A percentile compares a stretch with the other conserved stretches of the same genome.
phyloP scores from a whole-genome alignment of 331 rosid species.

The Quercus tomentella region DNA sequence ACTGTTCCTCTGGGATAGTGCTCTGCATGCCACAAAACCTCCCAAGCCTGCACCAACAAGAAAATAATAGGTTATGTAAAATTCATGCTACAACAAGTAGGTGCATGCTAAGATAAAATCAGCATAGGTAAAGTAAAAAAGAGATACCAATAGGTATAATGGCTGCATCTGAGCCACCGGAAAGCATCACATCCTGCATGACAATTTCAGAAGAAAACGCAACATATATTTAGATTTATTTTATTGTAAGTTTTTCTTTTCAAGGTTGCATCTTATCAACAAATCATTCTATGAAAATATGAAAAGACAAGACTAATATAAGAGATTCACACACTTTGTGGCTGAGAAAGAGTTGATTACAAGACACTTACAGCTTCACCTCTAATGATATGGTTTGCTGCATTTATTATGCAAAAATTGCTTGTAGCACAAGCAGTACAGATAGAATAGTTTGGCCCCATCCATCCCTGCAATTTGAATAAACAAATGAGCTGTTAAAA shows the following conservation, averaged over 20 bases:
- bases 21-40: constrained; percentile 96
- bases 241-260: neutral
- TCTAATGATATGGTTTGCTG: constrained; percentile 89
- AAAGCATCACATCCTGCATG: constrained; percentile 89
- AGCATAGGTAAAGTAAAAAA: constrained; percentile 10
- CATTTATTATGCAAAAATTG: constrained; percentile 85
- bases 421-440: constrained; percentile 98
- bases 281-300: constrained; percentile 8
- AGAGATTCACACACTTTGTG: constrained; percentile 1
- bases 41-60: constrained; percentile 74
- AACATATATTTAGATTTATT: neutral
- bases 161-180: constrained; percentile 92
- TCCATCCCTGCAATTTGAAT: constrained; percentile 76
- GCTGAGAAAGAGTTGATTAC: constrained; percentile 9
- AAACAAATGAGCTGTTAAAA: constrained; percentile 12
- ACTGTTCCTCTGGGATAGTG: constrained; percentile 82
- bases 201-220: constrained; percentile 8
- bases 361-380: constrained; percentile 91
- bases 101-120: neutral
- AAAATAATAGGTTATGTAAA: constrained; percentile 14
- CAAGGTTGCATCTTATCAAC: neutral
- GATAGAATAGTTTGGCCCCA: constrained; percentile 98
- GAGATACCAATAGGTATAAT: constrained; percentile 83
- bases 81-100: neutral
- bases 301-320: neutral